These are phyloP conservation scores for Sugiyamaella qingdaonensis DNA, from an alignment of 805 yeast genomes.

Conservation along the genomic window DNA sequence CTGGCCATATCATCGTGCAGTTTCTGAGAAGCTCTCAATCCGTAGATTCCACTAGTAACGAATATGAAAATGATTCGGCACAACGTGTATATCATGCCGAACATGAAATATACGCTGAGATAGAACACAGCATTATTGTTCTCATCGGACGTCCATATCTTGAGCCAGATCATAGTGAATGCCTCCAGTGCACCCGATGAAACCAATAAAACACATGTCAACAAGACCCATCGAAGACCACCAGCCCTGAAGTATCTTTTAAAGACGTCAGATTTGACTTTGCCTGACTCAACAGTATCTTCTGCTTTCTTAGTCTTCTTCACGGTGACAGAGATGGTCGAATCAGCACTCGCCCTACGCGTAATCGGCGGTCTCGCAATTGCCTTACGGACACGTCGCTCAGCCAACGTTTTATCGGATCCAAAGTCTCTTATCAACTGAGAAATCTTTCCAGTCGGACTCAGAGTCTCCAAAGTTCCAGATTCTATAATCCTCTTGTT, in stretches of 20 bases:
- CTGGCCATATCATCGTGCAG: conserved; percentile 73
- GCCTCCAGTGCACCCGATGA: conserved; percentile 57
- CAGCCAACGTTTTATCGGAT: conserved; percentile 53
- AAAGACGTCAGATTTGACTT: conserved; percentile 75
- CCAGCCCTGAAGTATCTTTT: conserved; percentile 71
- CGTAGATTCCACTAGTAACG: conserved; percentile 48
- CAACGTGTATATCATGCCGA: conserved; percentile 48
- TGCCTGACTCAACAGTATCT: conserved; percentile 29
- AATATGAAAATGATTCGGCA: conserved; percentile 50
- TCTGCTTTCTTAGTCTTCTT: conserved; percentile 8
- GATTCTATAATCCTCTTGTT: conserved; percentile 42
- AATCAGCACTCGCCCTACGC: conserved; percentile 10
- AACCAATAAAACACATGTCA: conserved; percentile 40
- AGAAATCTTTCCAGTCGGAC: conserved; percentile 53
- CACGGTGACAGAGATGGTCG: conserved; percentile 1
- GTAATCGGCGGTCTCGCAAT: neutral
- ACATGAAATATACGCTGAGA: conserved; percentile 61
- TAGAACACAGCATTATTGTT: conserved; percentile 64
- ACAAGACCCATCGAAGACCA: conserved; percentile 36
- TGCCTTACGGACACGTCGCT: conserved; percentile 43
- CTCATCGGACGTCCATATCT: conserved; percentile 84
- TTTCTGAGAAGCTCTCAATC: conserved; percentile 16
- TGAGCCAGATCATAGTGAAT: conserved; percentile 70
- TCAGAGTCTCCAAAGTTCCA: conserved; percentile 37
- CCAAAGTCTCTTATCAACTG: conserved; percentile 57